A percentile compares a stretch with the other conserved stretches of the same genome.
Conservation (phyloP, 495 filamentous ascomycete genomes). For the Darksidea phi region DNA sequence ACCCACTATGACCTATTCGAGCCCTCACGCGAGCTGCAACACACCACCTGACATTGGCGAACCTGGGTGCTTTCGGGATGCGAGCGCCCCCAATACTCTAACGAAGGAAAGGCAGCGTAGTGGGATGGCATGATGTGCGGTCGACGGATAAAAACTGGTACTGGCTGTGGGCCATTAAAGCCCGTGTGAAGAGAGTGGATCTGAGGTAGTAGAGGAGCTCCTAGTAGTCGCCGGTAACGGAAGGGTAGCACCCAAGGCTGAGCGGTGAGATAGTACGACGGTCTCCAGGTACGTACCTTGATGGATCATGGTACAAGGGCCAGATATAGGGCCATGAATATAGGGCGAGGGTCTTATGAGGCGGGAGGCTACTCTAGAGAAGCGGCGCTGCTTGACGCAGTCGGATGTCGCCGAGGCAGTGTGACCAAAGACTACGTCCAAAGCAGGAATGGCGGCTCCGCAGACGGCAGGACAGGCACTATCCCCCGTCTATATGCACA, state of each 20-base stretch:
- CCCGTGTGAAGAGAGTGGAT: neutral
- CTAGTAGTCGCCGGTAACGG: neutral
- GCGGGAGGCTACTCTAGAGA: neutral
- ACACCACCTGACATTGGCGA: no score
- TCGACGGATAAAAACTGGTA: neutral
- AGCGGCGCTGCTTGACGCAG: neutral
- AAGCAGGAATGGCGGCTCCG: conserved; percentile 8
- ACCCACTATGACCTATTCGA: no score
- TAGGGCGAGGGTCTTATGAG: conserved; percentile 13
- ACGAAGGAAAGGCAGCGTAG: no score
- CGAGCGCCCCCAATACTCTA: no score
- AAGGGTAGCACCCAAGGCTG: neutral
- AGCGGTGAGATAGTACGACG: conserved; percentile 20
- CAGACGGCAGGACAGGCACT: neutral
- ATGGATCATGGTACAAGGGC: neutral
- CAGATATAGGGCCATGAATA: conserved; percentile 5
- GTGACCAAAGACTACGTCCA: neutral
- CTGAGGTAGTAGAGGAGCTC: no score
- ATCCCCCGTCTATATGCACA: conserved; percentile 8
- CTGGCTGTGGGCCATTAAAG: conserved; percentile 6
- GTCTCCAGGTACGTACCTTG: conserved; percentile 13
- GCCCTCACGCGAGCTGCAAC: no score
- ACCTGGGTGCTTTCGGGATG: no score
- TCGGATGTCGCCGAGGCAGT: conserved; percentile 26
- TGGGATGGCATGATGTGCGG: no score